Evolutionary conservation across 2,329 filamentous ascomycete species (phyloP).

Genomic region (Neocucurbitaria cava): DNA sequence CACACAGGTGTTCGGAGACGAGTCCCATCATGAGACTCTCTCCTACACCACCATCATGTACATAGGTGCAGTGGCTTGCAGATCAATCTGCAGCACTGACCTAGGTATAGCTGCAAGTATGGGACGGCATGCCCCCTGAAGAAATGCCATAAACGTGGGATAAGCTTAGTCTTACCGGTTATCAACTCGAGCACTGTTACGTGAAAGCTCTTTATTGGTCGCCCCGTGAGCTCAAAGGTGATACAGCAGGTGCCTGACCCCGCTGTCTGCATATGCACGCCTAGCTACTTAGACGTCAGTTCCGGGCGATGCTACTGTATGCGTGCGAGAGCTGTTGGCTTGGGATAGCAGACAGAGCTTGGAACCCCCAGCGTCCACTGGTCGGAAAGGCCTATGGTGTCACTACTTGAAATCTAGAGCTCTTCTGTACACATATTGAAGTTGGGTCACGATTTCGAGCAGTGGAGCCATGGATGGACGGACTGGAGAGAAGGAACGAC

Average conservation of each 20-base stretch:
- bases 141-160: not conserved
- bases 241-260: not conserved
- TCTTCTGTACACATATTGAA: not conserved
- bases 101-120: not conserved
- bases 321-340: not conserved
- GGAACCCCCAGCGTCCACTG: not conserved
- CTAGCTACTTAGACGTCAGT: not conserved
- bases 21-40: not conserved
- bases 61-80: slow-evolving; percentile 1
- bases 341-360: not conserved
- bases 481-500: not conserved
- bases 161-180: slow-evolving; percentile 1
- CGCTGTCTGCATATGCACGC: slow-evolving; percentile 6
- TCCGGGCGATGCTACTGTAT: not conserved
- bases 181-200: slow-evolving; percentile 2
- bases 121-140: not conserved
- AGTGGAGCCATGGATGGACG: not conserved
- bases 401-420: not conserved
- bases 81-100: not conserved
- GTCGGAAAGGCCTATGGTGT: not conserved
- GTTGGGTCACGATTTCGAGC: not conserved
- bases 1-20: not conserved
- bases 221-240: not conserved
- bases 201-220: not conserved
- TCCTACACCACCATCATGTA: not conserved